phyloP scores from a whole-genome alignment of 805 yeast genomes.

The Candida pseudofarinosa region DNA sequence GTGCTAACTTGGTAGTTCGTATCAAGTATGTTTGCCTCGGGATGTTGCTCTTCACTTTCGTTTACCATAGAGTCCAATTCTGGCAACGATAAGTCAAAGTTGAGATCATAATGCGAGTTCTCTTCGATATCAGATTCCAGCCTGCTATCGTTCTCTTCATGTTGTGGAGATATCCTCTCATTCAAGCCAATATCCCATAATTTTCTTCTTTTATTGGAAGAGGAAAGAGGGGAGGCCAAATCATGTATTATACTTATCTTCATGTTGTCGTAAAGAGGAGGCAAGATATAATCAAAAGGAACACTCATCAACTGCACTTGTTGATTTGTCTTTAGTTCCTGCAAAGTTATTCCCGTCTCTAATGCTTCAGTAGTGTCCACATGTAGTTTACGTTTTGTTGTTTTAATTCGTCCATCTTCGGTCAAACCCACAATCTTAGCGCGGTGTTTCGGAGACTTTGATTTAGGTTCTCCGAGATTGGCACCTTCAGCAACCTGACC shows the following conservation, averaged over 20 bases:
- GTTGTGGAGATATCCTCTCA: constrained; percentile 10
- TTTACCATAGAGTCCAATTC: constrained; percentile 4
- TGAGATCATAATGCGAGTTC: constrained; percentile 5
- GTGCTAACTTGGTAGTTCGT: constrained; percentile 20
- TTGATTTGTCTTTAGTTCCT: constrained; percentile 30
- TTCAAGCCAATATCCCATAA: constrained; percentile 24
- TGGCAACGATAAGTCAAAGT: constrained; percentile 8
- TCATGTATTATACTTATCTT: constrained; percentile 33
- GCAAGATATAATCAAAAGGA: constrained; percentile 16
- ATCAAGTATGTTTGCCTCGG: not conserved
- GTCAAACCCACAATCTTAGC: constrained; percentile 29
- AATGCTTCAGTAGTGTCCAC: constrained; percentile 45
- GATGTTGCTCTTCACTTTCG: not conserved
- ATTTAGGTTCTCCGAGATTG: constrained; percentile 4
- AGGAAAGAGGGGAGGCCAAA: constrained; percentile 23
- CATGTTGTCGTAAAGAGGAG: constrained; percentile 24
- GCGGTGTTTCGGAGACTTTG: constrained; percentile 19
- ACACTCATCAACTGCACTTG: constrained; percentile 18
- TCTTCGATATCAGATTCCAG: constrained; percentile 19
- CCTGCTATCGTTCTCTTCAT: constrained; percentile 15
- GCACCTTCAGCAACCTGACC: constrained; percentile 7
- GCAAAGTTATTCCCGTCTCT: constrained; percentile 38
- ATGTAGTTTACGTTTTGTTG: constrained; percentile 42
- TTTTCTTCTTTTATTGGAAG: constrained; percentile 24
- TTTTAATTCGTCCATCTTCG: constrained; percentile 43